Percentiles rank a stretch among this genome's conserved stretches.
phyloP scores from a whole-genome alignment of 257 asterid species.

The Forsythia viridissima region DNA sequence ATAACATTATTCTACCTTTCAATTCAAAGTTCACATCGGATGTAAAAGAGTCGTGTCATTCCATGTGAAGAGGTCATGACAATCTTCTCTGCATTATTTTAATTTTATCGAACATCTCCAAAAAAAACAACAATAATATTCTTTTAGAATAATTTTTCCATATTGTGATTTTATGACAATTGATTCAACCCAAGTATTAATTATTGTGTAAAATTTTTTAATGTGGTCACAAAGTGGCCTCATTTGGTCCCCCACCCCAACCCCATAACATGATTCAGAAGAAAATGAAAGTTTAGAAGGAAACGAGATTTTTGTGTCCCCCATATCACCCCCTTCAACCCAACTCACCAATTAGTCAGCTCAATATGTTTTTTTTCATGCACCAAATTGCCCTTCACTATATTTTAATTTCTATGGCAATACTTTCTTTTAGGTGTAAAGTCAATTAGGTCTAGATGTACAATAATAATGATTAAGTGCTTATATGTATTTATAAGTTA shows the following conservation, averaged over 20 bases:
- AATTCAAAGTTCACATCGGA: background rate
- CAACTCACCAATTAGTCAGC: slow-evolving; percentile 22
- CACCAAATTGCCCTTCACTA: slow-evolving; percentile 27
- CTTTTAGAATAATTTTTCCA: background rate
- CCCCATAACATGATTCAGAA: slow-evolving; percentile 8
- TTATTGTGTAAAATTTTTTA: background rate
- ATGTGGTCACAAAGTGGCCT: background rate
- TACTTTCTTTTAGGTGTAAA: background rate
- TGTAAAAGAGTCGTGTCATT: no score
- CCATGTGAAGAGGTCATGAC: no score
- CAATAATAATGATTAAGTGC: background rate
- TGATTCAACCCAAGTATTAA: background rate
- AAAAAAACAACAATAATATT: background rate
- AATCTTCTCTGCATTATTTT: background rate
- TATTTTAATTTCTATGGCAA: background rate
- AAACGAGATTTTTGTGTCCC: slow-evolving; percentile 39
- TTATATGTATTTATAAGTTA: no score
- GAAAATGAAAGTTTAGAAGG: slow-evolving; percentile 23
- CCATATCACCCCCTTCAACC: slow-evolving; percentile 18
- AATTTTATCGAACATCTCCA: background rate
- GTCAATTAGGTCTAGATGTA: background rate
- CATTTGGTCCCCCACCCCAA: slow-evolving; percentile 26
- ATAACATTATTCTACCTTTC: background rate
- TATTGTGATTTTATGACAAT: no score
- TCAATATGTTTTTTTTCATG: background rate